A percentile compares a stretch with the other conserved stretches of the same genome.
Conservation (phyloP, 2,329 filamentous ascomycete genomes). For the Teratosphaeria viscida region DNA sequence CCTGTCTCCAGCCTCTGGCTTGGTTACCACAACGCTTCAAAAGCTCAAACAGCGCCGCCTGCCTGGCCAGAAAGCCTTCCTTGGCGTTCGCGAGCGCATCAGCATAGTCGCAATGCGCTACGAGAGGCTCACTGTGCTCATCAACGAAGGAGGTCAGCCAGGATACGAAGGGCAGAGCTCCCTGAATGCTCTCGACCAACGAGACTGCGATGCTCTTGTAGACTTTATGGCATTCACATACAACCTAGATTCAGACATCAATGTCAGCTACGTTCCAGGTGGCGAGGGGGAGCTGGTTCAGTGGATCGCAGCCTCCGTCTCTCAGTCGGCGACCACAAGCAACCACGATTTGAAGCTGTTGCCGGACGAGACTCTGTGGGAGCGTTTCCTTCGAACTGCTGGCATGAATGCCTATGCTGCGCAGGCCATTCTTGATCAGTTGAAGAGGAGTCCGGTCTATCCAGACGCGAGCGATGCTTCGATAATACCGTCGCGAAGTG, state of each 20-base stretch:
- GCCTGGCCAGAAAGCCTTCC: slow-evolving; percentile 44
- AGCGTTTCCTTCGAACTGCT: slow-evolving; percentile 52
- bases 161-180: background rate
- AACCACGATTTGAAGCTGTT: slow-evolving; percentile 6
- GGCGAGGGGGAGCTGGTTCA: slow-evolving; percentile 31
- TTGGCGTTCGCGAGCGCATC: slow-evolving; percentile 47
- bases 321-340: slow-evolving; percentile 23
- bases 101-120: slow-evolving; percentile 48
- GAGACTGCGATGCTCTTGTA: slow-evolving; percentile 24
- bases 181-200: slow-evolving; percentile 15
- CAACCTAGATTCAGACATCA: slow-evolving; percentile 28
- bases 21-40: slow-evolving; percentile 62
- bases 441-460: slow-evolving; percentile 29
- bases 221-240: slow-evolving; percentile 34
- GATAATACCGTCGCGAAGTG: background rate
- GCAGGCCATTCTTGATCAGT: slow-evolving; percentile 47
- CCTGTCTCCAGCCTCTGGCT: slow-evolving; percentile 55
- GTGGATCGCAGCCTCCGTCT: slow-evolving; percentile 36
- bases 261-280: slow-evolving; percentile 30
- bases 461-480: background rate
- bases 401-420: slow-evolving; percentile 65
- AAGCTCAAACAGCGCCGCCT: slow-evolving; percentile 61
- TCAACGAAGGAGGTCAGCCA: slow-evolving; percentile 37
- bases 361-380: slow-evolving; percentile 56
- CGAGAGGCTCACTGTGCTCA: slow-evolving; percentile 55